Percentiles rank a stretch among this genome's conserved stretches.
These are phyloP conservation scores for Phialophora chinensis DNA, from an alignment of 2,329 filamentous ascomycete species.

Conservation along the genomic window DNA sequence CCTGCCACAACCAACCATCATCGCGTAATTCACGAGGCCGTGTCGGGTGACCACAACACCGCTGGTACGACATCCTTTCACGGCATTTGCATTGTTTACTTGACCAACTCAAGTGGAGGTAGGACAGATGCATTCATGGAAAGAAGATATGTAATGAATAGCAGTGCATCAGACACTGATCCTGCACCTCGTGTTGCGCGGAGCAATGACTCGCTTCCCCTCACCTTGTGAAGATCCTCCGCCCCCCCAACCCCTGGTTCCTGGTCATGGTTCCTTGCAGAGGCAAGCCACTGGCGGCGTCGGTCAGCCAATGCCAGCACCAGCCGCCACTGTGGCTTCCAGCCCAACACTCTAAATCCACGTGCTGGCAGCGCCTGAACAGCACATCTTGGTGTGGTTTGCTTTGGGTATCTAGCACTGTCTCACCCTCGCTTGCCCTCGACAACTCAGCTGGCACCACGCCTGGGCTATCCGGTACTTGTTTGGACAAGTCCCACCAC, in stretches of 20 bases:
- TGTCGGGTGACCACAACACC: slow-evolving; percentile 12
- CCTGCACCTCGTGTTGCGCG: neutral
- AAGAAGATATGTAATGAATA: neutral
- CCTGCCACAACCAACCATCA: slow-evolving; percentile 4
- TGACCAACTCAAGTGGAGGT: neutral
- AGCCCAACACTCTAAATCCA: slow-evolving; percentile 12
- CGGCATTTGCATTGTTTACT: neutral
- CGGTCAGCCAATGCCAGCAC: neutral
- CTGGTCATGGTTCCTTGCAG: slow-evolving; percentile 21
- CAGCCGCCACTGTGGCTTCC: slow-evolving; percentile 14
- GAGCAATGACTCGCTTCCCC: slow-evolving; percentile 16
- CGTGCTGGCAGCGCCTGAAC: neutral
- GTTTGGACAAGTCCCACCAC: neutral
- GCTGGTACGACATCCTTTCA: neutral
- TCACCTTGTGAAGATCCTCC: slow-evolving; percentile 9
- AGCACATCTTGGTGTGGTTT: neutral
- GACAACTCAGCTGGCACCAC: slow-evolving; percentile 1
- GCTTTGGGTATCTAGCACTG: neutral
- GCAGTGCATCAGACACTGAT: neutral
- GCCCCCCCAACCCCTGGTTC: neutral
- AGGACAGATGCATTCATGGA: neutral
- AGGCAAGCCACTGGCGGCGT: slow-evolving; percentile 10
- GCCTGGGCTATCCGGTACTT: neutral
- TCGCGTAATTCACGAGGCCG: neutral
- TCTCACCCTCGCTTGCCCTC: slow-evolving; percentile 9